These are phyloP conservation scores for Candida silvatica DNA, from an alignment of 805 yeast genomes.

Conservation along the genomic window DNA sequence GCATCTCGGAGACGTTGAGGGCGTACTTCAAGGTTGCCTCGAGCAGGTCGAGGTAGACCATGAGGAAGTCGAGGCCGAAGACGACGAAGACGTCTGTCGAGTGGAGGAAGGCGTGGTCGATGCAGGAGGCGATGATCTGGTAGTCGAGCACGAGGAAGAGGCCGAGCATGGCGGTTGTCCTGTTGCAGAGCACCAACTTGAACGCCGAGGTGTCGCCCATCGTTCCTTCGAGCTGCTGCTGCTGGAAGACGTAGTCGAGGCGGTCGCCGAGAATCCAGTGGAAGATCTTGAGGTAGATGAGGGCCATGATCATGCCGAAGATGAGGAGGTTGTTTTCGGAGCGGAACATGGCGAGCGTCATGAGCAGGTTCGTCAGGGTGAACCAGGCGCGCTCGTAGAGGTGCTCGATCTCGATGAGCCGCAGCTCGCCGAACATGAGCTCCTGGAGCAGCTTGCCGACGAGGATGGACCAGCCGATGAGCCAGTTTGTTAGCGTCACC, in stretches of 20 bases:
- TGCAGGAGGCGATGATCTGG: constrained; percentile 41
- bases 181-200: constrained; percentile 22
- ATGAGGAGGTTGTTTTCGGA: constrained; percentile 38
- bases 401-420: constrained; percentile 71
- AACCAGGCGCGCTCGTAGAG: constrained; percentile 57
- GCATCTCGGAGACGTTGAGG: constrained; percentile 49
- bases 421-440: constrained; percentile 63
- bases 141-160: constrained; percentile 43
- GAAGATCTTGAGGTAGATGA: constrained; percentile 54
- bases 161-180: constrained; percentile 36
- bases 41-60: constrained; percentile 47
- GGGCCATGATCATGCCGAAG: constrained; percentile 23
- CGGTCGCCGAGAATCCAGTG: constrained; percentile 63
- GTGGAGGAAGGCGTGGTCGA: constrained; percentile 45
- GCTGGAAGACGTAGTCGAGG: constrained; percentile 39
- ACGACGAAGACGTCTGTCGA: constrained; percentile 50
- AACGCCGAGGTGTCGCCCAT: constrained; percentile 14
- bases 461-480: constrained; percentile 25
- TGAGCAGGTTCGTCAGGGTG: constrained; percentile 52
- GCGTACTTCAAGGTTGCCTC: constrained; percentile 35
- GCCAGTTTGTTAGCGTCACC: constrained; percentile 34
- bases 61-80: constrained; percentile 70
- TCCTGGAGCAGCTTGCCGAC: constrained; percentile 42
- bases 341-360: constrained; percentile 46
- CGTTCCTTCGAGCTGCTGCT: too few relatives aligned